Evolutionary conservation across 352 stramenopile species (phyloP).

Genomic region (Thalassiosira livingstoniorum): DNA sequence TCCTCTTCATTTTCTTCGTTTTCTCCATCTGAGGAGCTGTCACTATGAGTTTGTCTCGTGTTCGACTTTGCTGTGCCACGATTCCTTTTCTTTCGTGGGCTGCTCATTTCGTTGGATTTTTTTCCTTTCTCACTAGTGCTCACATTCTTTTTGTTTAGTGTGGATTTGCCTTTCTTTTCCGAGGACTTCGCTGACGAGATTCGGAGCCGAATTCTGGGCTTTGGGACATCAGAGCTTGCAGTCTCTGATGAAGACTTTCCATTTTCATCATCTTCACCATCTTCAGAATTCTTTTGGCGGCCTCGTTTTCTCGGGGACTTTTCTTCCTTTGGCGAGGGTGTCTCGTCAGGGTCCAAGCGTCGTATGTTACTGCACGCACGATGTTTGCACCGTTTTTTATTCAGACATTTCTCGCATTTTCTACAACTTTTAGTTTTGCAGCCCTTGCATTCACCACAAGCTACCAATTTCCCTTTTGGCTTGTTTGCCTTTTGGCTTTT

Average conservation of each 20-base stretch:
- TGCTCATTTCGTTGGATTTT: no score
- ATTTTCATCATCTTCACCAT: constrained; percentile 29
- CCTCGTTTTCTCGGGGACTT: background rate
- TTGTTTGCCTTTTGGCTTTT: constrained; percentile 27
- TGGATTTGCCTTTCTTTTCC: constrained; percentile 15
- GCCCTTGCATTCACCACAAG: constrained; percentile 65
- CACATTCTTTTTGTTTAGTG: constrained; percentile 33
- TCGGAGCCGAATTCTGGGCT: constrained; percentile 51
- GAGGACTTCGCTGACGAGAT: constrained; percentile 23
- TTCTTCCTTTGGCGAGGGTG: background rate
- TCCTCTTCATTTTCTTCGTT: constrained; percentile 17
- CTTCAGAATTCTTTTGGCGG: background rate
- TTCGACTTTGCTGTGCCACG: no score
- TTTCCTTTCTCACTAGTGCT: no score
- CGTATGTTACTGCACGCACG: constrained; percentile 49
- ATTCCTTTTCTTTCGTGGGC: no score
- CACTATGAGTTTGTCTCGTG: no score
- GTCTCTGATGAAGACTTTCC: no score
- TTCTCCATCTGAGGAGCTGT: constrained; percentile 13
- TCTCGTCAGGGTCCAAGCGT: constrained; percentile 1
- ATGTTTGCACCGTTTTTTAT: constrained; percentile 53
- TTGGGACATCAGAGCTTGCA: constrained; percentile 16
- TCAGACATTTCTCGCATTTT: constrained; percentile 57
- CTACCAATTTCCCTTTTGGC: constrained; percentile 15
- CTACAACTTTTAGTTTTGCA: constrained; percentile 63